Evolutionary conservation across 129 eudicot genomes (phyloP).

Genomic region (Flaveria sonorensis): DNA sequence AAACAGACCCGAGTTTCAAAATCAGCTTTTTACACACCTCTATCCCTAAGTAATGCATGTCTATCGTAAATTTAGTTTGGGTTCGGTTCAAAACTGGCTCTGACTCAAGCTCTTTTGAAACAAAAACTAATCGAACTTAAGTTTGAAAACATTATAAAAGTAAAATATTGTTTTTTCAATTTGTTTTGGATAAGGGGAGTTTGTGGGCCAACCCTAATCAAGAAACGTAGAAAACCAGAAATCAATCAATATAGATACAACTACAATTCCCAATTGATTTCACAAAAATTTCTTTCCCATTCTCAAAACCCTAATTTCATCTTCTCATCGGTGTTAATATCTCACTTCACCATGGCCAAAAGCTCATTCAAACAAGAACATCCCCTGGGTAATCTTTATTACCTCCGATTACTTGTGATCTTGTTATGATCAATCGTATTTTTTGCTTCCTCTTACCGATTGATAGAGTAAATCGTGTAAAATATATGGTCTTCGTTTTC

Average conservation of each 20-base stretch:
- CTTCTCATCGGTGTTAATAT: slow-evolving; percentile 9
- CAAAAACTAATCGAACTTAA: no score
- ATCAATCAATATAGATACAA: slow-evolving; percentile 10
- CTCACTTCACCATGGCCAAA: slow-evolving; percentile 57
- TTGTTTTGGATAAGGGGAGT: neutral
- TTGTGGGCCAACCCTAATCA: slow-evolving; percentile 17
- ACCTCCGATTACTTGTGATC: neutral
- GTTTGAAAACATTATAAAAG: no score
- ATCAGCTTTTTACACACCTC: no score
- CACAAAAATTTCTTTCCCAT: neutral
- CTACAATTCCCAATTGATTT: neutral
- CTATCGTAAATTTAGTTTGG: no score
- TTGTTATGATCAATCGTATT: neutral
- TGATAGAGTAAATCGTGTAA: neutral
- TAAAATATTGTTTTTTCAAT: no score
- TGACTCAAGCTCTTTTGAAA: no score
- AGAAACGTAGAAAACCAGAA: slow-evolving; percentile 31
- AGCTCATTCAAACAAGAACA: slow-evolving; percentile 93
- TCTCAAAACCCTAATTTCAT: slow-evolving; percentile 35
- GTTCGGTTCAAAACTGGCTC: no score
- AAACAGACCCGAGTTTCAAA: no score
- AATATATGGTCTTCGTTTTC: neutral
- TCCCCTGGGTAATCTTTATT: slow-evolving; percentile 63
- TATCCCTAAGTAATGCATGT: no score
- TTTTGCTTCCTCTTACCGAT: neutral